phyloP scores from a whole-genome alignment of 768 basidiomycete species.

The Collybia sordida region DNA sequence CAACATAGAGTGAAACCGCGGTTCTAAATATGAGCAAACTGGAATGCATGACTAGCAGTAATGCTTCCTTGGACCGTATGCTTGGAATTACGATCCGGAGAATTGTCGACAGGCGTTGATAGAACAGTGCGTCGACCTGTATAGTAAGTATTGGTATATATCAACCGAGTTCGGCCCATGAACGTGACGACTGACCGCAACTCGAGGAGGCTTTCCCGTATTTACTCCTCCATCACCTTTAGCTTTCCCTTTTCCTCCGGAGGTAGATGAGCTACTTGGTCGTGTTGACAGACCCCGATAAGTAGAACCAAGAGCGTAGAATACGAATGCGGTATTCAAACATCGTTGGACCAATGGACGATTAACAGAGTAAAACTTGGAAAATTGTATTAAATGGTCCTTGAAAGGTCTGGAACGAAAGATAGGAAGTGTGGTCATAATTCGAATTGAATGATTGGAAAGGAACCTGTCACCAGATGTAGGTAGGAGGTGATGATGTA shows the following conservation, averaged over 20 bases:
- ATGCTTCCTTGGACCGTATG: slow-evolving; percentile 81
- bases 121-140: slow-evolving; percentile 92
- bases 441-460: too few relatives aligned
- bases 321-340: slow-evolving; percentile 66
- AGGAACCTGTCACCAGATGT: too few relatives aligned
- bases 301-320: slow-evolving; percentile 68
- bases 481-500: too few relatives aligned
- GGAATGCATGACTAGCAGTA: slow-evolving; percentile 86
- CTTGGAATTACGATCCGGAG: slow-evolving; percentile 88
- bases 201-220: slow-evolving; percentile 50
- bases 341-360: slow-evolving; percentile 72
- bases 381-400: slow-evolving; percentile 41
- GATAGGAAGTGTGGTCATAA: slow-evolving; percentile 33
- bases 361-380: slow-evolving; percentile 57
- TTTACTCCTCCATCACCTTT: slow-evolving; percentile 10
- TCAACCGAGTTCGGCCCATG: neutral
- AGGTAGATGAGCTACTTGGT: slow-evolving; percentile 29
- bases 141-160: slow-evolving; percentile 1
- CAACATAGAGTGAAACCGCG: slow-evolving; percentile 91
- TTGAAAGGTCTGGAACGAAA: slow-evolving; percentile 30
- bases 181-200: slow-evolving; percentile 54
- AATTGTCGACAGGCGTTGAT: slow-evolving; percentile 72
- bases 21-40: slow-evolving; percentile 87
- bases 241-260: slow-evolving; percentile 31
- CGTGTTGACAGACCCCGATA: slow-evolving; percentile 56